phyloP scores from a whole-genome alignment of 2,329 filamentous ascomycete genomes.

The Epichloe typhina region DNA sequence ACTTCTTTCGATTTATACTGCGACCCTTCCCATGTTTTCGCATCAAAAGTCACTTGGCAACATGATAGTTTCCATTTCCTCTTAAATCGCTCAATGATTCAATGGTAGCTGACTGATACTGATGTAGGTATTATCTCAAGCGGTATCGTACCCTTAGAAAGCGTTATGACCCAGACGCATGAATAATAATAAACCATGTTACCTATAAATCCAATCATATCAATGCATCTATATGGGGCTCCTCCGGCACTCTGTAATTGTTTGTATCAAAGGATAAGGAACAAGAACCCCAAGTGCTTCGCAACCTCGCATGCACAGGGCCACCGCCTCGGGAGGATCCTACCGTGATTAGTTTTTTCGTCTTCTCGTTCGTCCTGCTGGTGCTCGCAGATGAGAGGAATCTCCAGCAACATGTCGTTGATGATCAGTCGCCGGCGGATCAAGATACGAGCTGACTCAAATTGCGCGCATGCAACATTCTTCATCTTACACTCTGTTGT shows the following conservation, averaged over 20 bases:
- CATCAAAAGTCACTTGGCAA: neutral
- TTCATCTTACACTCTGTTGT: neutral
- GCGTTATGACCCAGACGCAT: slow-evolving; percentile 49
- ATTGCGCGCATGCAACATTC: neutral
- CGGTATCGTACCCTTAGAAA: slow-evolving; percentile 75
- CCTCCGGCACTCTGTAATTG: neutral
- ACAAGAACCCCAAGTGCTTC: neutral
- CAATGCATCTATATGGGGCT: neutral
- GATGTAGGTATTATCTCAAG: slow-evolving; percentile 73
- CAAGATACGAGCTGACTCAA: no score
- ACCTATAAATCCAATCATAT: neutral
- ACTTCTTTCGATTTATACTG: neutral
- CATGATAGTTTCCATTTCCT: neutral
- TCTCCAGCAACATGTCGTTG: neutral
- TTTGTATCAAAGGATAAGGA: neutral
- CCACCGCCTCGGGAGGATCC: neutral
- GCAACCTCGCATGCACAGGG: slow-evolving; percentile 5
- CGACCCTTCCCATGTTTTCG: no score
- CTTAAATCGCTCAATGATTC: neutral
- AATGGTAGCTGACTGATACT: neutral
- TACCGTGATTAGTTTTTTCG: neutral
- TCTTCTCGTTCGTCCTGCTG: neutral
- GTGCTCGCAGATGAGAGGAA: neutral
- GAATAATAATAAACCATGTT: neutral
- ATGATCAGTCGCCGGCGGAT: neutral